These are phyloP conservation scores for Pseudopithomyces chartarum DNA, from an alignment of 2,329 filamentous ascomycete genomes.

Conservation along the genomic window DNA sequence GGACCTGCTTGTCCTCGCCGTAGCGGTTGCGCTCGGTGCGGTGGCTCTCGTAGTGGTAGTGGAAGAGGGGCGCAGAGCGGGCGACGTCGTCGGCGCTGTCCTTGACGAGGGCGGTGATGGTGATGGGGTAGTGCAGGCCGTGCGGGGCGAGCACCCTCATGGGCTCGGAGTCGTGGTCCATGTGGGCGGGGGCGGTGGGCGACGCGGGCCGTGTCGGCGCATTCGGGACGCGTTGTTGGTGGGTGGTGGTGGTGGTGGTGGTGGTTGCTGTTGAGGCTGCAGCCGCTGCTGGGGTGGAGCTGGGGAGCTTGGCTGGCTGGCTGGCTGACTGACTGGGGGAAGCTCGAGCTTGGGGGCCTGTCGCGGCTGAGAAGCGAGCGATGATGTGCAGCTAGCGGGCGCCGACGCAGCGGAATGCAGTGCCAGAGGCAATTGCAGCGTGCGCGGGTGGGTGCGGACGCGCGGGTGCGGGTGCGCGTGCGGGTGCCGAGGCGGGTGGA, in stretches of 20 bases:
- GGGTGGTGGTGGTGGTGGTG: no score
- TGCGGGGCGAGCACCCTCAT: slow-evolving; percentile 57
- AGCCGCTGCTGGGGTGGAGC: slow-evolving; percentile 16
- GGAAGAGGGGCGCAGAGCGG: slow-evolving; percentile 78
- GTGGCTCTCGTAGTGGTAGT: slow-evolving; percentile 83
- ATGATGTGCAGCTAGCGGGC: slow-evolving; percentile 1
- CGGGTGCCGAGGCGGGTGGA: no score
- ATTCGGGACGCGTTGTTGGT: slow-evolving; percentile 31
- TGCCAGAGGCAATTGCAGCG: no score
- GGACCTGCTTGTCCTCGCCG: slow-evolving; percentile 71
- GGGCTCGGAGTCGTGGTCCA: slow-evolving; percentile 31
- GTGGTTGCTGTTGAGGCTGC: slow-evolving; percentile 11
- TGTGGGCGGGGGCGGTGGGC: slow-evolving; percentile 25
- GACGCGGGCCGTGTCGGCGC: slow-evolving; percentile 36
- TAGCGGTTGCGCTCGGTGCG: slow-evolving; percentile 71
- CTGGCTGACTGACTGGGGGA: no score
- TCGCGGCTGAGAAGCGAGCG: slow-evolving; percentile 11
- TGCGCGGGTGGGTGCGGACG: neutral
- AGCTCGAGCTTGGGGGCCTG: slow-evolving; percentile 19
- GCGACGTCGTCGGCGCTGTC: slow-evolving; percentile 74
- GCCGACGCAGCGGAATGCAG: neutral
- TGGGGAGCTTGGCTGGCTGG: slow-evolving; percentile 24
- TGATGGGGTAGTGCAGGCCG: slow-evolving; percentile 86
- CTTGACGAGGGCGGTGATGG: slow-evolving; percentile 83
- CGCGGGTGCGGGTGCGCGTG: neutral